phyloP scores from a whole-genome alignment of 2,329 filamentous ascomycete genomes.

The Byssothecium circinans region DNA sequence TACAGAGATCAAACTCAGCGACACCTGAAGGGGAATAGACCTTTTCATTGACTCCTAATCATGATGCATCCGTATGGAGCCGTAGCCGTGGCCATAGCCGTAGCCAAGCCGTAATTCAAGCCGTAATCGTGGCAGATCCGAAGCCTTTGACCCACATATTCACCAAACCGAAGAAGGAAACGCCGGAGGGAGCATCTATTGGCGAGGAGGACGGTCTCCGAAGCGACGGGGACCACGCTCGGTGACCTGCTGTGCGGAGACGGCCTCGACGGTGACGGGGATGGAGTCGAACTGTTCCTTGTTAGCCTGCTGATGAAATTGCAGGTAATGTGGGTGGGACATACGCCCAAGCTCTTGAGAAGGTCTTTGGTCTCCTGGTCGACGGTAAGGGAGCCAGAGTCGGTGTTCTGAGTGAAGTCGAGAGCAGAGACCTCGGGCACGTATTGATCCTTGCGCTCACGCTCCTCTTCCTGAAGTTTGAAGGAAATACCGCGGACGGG shows the following conservation, averaged over 20 bases:
- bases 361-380: slow-evolving; percentile 98
- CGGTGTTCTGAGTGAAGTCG: slow-evolving; percentile 93
- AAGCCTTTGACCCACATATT: slow-evolving; percentile 76
- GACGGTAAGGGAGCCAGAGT: slow-evolving; percentile 91
- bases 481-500: slow-evolving; percentile 99
- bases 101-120: slow-evolving; percentile 62
- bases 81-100: slow-evolving; percentile 45
- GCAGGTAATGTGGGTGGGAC: slow-evolving; percentile 47
- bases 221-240: slow-evolving; percentile 77
- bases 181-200: slow-evolving; percentile 54
- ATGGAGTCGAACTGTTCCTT: slow-evolving; percentile 83
- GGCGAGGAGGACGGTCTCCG: slow-evolving; percentile 60
- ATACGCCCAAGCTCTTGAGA: slow-evolving; percentile 98
- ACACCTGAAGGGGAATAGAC: slow-evolving; percentile 69
- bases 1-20: slow-evolving; percentile 69
- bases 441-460: slow-evolving; percentile 99
- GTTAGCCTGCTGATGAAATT: slow-evolving; percentile 13
- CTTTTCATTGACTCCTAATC: slow-evolving; percentile 63
- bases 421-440: slow-evolving; percentile 98
- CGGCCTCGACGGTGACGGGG: slow-evolving; percentile 91
- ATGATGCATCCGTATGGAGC: slow-evolving; percentile 66
- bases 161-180: slow-evolving; percentile 36
- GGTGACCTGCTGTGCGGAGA: slow-evolving; percentile 82
- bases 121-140: slow-evolving; percentile 94
- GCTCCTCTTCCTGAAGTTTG: slow-evolving; percentile 99